phyloP scores from a whole-genome alignment of 208 protist species.

The Crithidia expoeki region DNA sequence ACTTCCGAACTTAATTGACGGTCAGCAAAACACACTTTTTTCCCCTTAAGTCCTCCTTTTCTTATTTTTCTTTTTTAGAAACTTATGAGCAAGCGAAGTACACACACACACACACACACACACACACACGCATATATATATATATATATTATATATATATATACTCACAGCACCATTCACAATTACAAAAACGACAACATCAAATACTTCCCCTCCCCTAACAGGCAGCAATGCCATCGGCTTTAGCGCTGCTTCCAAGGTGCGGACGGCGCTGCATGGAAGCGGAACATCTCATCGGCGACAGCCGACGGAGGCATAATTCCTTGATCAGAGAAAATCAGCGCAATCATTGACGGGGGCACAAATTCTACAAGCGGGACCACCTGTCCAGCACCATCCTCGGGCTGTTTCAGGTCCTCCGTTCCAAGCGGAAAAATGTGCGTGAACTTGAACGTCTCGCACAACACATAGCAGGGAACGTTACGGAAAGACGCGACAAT shows the following conservation, averaged over 20 bases:
- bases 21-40: too few species aligned
- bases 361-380: constrained; percentile 89
- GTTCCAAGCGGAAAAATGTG: constrained; percentile 97
- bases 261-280: constrained; percentile 77
- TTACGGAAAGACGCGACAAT: constrained; percentile 95
- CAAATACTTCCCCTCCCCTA: background rate
- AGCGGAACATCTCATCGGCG: constrained; percentile 98
- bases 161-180: too few species aligned
- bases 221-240: background rate
- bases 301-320: constrained; percentile 99
- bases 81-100: too few species aligned
- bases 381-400: constrained; percentile 42
- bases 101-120: too few species aligned
- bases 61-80: too few species aligned
- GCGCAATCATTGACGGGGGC: constrained; percentile 84
- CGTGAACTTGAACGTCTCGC: constrained; percentile 99
- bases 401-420: constrained; percentile 86
- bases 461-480: constrained; percentile 98
- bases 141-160: too few species aligned
- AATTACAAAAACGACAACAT: background rate
- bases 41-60: too few species aligned
- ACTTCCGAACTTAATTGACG: too few species aligned
- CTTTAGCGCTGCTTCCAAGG: constrained; percentile 55
- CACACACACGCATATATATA: too few species aligned
- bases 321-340: constrained; percentile 99